Conservation (phyloP, 2,329 filamentous ascomycete species). For the Rugonectria rugulosa region DNA sequence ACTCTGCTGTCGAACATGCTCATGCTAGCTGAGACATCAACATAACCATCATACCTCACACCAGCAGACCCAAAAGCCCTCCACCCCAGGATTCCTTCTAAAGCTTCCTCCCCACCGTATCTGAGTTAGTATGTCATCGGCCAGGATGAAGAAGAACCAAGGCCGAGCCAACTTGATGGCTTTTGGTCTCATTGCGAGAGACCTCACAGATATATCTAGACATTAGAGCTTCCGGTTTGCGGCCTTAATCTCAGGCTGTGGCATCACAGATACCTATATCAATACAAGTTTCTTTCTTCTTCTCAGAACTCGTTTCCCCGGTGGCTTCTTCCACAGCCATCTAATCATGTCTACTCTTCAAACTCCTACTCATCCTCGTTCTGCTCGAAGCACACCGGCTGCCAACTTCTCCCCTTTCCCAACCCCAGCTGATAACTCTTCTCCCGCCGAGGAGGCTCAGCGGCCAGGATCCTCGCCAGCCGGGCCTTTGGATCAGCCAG, state of each 20-base stretch:
- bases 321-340: background rate
- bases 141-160: constrained; percentile 33
- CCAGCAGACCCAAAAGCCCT: constrained; percentile 13
- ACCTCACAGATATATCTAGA: constrained; percentile 31
- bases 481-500: constrained; percentile 16
- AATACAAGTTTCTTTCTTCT: background rate
- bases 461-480: constrained; percentile 25
- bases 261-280: background rate
- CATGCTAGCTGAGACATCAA: constrained; percentile 16
- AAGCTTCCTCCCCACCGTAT: constrained; percentile 28
- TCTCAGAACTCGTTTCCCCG: background rate
- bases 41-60: constrained; percentile 15
- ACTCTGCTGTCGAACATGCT: constrained; percentile 22
- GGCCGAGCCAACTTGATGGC: constrained; percentile 21
- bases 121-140: constrained; percentile 33
- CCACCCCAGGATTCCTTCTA: constrained; percentile 23
- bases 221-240: background rate
- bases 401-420: constrained; percentile 25
- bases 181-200: background rate
- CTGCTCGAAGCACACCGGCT: constrained; percentile 37
- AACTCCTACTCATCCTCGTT: constrained; percentile 27
- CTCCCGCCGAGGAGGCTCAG: constrained; percentile 17
- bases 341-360: constrained; percentile 32
- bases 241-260: background rate
- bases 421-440: constrained; percentile 21